Percentiles rank a stretch among this genome's conserved stretches.
Evolutionary conservation across 2,329 filamentous ascomycete species (phyloP).

Genomic region (Dactylella cylindrospora): DNA sequence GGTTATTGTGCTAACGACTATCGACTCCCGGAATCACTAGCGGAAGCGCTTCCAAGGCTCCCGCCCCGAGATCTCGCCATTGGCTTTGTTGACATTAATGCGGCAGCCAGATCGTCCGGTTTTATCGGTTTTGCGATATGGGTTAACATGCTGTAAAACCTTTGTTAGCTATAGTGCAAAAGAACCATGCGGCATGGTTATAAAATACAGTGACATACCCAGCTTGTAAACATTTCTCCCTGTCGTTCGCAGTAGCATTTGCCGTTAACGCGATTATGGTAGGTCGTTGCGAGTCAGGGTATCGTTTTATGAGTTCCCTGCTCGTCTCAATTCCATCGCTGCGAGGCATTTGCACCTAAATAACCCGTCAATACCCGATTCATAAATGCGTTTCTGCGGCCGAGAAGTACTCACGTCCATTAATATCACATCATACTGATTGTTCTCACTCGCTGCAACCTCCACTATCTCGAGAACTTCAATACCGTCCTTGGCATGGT

Average conservation of each 20-base stretch:
- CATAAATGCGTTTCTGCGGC: too few relatives aligned
- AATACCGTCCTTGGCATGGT: constrained; percentile 89
- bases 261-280: constrained; percentile 96
- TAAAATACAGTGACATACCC: constrained; percentile 19
- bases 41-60: constrained; percentile 33
- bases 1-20: constrained; percentile 3
- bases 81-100: constrained; percentile 57
- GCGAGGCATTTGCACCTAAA: constrained; percentile 96
- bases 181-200: neutral
- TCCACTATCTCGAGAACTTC: constrained; percentile 72
- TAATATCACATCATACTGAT: constrained; percentile 48
- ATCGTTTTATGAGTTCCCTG: constrained; percentile 47
- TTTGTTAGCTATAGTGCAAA: constrained; percentile 5
- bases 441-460: constrained; percentile 46
- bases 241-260: constrained; percentile 96
- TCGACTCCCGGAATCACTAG: constrained; percentile 31
- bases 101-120: constrained; percentile 91
- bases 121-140: constrained; percentile 95
- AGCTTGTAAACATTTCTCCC: constrained; percentile 88
- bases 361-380: neutral
- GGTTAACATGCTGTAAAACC: constrained; percentile 89
- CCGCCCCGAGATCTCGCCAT: constrained; percentile 36
- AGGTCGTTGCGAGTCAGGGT: constrained; percentile 62
- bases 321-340: constrained; percentile 49
- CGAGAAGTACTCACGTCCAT: constrained; percentile 60